A percentile compares a stretch with the other conserved stretches of the same genome.
These are phyloP conservation scores for Wickerhamiella sergipiensis DNA, from an alignment of 805 yeast species.

Conservation along the genomic window DNA sequence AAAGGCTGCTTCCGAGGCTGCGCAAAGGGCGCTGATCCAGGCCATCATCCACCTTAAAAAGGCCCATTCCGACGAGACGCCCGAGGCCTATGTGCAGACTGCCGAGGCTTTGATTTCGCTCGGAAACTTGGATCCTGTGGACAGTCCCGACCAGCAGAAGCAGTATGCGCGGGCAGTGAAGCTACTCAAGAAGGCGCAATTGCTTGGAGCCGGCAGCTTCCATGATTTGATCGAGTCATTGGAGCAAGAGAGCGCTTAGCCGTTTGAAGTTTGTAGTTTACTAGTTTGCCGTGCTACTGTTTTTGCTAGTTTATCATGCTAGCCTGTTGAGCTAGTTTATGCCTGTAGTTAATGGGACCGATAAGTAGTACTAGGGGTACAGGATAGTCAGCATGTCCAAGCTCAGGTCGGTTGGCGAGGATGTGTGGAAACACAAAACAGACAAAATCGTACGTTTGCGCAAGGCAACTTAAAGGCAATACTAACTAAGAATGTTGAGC, in stretches of 20 bases:
- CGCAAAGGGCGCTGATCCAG: conserved; percentile 32
- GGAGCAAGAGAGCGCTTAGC: conserved; percentile 10
- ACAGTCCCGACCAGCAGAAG: conserved; percentile 51
- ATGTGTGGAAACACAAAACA: conserved; percentile 76
- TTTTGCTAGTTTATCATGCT: too few species aligned
- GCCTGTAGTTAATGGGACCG: too few species aligned
- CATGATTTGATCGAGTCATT: conserved; percentile 26
- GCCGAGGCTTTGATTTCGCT: conserved; percentile 77
- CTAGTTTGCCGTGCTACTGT: too few species aligned
- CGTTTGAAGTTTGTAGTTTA: too few species aligned
- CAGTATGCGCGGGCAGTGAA: conserved; percentile 58
- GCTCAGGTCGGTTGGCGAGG: conserved; percentile 52
- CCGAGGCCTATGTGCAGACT: conserved; percentile 65
- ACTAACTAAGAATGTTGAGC: conserved; percentile 60
- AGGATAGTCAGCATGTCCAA: conserved; percentile 13
- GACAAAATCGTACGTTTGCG: conserved; percentile 58
- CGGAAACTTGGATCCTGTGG: conserved; percentile 59
- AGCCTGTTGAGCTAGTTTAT: too few species aligned
- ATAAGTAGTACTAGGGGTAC: too few species aligned
- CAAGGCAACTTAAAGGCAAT: neutral
- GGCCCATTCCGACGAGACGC: conserved; percentile 41
- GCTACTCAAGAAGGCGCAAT: conserved; percentile 34
- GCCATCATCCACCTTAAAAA: conserved; percentile 46
- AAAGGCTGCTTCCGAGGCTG: conserved; percentile 20
- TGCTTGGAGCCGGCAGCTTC: conserved; percentile 26